These are phyloP conservation scores for Colletotrichum tanaceti DNA, from an alignment of 2,329 filamentous ascomycete species.

Conservation along the genomic window DNA sequence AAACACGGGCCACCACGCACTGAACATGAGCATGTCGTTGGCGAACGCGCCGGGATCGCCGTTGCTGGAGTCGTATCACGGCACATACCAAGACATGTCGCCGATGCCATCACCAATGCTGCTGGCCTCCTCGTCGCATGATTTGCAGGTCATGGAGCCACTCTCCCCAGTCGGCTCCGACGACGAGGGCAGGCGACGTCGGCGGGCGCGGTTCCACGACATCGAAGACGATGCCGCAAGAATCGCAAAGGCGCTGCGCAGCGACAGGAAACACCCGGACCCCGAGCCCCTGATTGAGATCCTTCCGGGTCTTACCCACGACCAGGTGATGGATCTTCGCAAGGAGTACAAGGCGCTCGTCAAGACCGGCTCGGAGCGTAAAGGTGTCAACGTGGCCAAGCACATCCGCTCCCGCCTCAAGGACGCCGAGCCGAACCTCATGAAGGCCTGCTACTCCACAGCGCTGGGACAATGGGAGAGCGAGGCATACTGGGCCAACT, in stretches of 20 bases:
- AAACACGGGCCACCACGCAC: constrained; percentile 56
- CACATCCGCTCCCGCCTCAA: constrained; percentile 83
- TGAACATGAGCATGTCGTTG: constrained; percentile 56
- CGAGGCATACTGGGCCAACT: constrained; percentile 98
- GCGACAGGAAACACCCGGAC: constrained; percentile 69
- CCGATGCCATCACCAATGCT: constrained; percentile 90
- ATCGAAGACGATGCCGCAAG: constrained; percentile 80
- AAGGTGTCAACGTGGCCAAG: constrained; percentile 86
- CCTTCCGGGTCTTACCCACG: constrained; percentile 83
- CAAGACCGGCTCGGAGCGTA: constrained; percentile 78
- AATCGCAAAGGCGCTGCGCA: constrained; percentile 79
- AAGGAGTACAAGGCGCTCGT: constrained; percentile 90
- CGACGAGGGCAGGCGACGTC: constrained; percentile 58
- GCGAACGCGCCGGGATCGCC: constrained; percentile 80
- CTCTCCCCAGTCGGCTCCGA: constrained; percentile 66
- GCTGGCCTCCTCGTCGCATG: constrained; percentile 52
- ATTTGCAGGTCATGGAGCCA: constrained; percentile 55
- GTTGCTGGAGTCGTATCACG: constrained; percentile 89
- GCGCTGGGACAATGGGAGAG: constrained; percentile 91
- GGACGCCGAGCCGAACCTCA: constrained; percentile 78
- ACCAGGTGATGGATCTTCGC: constrained; percentile 89
- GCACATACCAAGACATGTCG: constrained; percentile 93
- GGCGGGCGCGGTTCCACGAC: constrained; percentile 85
- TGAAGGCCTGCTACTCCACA: constrained; percentile 91
- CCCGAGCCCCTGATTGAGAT: constrained; percentile 82